phyloP scores from a whole-genome alignment of 2,329 filamentous ascomycete genomes.

The Alternaria atra region DNA sequence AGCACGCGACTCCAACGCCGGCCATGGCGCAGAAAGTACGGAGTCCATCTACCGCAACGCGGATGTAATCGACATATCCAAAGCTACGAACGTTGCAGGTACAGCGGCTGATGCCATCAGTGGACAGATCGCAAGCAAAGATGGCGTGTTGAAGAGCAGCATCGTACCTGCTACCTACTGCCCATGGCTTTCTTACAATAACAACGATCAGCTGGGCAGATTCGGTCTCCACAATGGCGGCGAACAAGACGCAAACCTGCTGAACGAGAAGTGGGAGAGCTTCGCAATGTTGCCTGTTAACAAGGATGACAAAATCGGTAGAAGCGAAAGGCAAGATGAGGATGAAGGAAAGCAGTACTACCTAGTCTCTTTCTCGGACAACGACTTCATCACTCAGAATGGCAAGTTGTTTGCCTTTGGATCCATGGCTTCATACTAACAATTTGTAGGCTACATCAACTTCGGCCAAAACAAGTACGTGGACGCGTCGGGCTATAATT shows the following conservation, averaged over 20 bases:
- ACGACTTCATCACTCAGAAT: slow-evolving; percentile 79
- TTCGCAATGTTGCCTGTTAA: slow-evolving; percentile 68
- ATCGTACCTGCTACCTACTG: slow-evolving; percentile 71
- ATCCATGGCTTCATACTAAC: neutral
- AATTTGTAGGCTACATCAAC: slow-evolving; percentile 62
- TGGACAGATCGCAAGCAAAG: slow-evolving; percentile 58
- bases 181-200: slow-evolving; percentile 73
- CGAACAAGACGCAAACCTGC: slow-evolving; percentile 62
- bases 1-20: slow-evolving; percentile 68
- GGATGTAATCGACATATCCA: slow-evolving; percentile 72
- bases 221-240: slow-evolving; percentile 77
- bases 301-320: slow-evolving; percentile 47
- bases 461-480: slow-evolving; percentile 64
- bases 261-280: slow-evolving; percentile 83
- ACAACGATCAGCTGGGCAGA: slow-evolving; percentile 68
- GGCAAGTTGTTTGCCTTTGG: slow-evolving; percentile 51
- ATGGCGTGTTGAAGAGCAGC: slow-evolving; percentile 62
- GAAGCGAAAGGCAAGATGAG: slow-evolving; percentile 47
- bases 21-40: slow-evolving; percentile 64
- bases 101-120: slow-evolving; percentile 45
- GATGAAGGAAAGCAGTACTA: slow-evolving; percentile 69
- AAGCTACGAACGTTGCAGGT: slow-evolving; percentile 68
- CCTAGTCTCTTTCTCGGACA: slow-evolving; percentile 73
- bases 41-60: slow-evolving; percentile 71
- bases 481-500: slow-evolving; percentile 65